These are phyloP conservation scores for Talaromyces marneffei DNA, from an alignment of 2,329 filamentous ascomycete species.

Conservation along the genomic window DNA sequence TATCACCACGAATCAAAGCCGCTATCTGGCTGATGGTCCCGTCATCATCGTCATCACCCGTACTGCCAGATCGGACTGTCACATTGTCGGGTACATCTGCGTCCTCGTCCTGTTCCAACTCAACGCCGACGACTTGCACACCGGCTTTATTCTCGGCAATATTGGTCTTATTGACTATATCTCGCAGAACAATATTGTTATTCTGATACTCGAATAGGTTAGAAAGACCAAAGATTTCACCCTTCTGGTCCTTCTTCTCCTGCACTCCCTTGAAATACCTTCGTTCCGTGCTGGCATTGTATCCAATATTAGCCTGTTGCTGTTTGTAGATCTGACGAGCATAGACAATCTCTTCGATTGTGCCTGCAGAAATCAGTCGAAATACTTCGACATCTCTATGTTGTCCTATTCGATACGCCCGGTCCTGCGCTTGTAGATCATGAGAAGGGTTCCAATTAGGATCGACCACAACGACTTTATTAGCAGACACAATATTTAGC, in stretches of 20 bases:
- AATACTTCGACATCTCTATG: constrained; percentile 91
- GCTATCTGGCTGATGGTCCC: constrained; percentile 69
- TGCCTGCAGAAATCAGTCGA: constrained; percentile 80
- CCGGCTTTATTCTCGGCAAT: constrained; percentile 87
- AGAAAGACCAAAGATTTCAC: constrained; percentile 84
- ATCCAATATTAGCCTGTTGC: constrained; percentile 96
- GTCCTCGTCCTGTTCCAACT: constrained; percentile 57
- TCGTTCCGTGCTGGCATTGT: constrained; percentile 84
- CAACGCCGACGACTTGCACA: constrained; percentile 70
- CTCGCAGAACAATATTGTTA: constrained; percentile 74
- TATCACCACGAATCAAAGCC: constrained; percentile 50
- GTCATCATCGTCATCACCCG: constrained; percentile 51
- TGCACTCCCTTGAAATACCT: constrained; percentile 95
- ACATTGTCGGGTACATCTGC: constrained; percentile 37
- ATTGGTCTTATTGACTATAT: constrained; percentile 98
- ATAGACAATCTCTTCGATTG: constrained; percentile 95
- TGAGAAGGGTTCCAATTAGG: constrained; percentile 97
- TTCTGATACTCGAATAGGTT: constrained; percentile 82
- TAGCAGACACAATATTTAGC: constrained; percentile 92
- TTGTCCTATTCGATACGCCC: constrained; percentile 93
- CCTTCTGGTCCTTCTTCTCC: constrained; percentile 72
- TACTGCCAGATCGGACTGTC: constrained; percentile 6
- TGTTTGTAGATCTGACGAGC: constrained; percentile 98
- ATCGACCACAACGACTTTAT: constrained; percentile 96
- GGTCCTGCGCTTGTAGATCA: constrained; percentile 91